A percentile compares a stretch with the other conserved stretches of the same genome.
Conservation (phyloP, 805 yeast genomes). For the Metschnikowia santaceciliae region DNA sequence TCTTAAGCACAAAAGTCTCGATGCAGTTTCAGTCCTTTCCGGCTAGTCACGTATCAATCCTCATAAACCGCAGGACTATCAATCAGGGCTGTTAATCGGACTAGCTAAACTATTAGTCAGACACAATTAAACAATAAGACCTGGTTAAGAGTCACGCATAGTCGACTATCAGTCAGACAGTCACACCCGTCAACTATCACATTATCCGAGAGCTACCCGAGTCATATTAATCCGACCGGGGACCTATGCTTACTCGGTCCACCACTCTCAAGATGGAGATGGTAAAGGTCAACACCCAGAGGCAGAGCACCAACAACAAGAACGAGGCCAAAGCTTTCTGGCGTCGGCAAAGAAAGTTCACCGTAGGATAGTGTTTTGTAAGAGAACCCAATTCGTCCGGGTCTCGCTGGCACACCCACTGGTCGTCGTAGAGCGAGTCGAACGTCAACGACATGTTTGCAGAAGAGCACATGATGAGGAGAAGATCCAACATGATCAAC, state of each 20-base stretch:
- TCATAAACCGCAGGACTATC: too few species aligned
- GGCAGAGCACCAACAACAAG: slow-evolving; percentile 64
- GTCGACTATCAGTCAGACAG: too few species aligned
- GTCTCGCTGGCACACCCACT: slow-evolving; percentile 66
- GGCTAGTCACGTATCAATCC: too few species aligned
- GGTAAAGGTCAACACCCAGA: slow-evolving; percentile 85
- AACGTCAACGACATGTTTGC: slow-evolving; percentile 86
- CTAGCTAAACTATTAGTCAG: too few species aligned
- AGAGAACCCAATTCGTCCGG: slow-evolving; percentile 15
- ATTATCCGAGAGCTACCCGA: too few species aligned
- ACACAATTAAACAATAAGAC: too few species aligned
- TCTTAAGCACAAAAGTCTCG: background rate
- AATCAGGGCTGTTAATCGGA: too few species aligned
- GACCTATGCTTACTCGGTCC: slow-evolving; percentile 46
- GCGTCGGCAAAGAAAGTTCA: slow-evolving; percentile 62
- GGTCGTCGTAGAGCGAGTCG: slow-evolving; percentile 71
- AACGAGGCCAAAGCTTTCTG: slow-evolving; percentile 79
- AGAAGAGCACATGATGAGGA: slow-evolving; percentile 83
- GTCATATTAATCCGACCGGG: slow-evolving; percentile 9
- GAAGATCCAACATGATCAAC: slow-evolving; percentile 73
- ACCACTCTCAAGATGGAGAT: slow-evolving; percentile 81
- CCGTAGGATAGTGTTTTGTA: slow-evolving; percentile 25
- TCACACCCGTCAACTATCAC: too few species aligned
- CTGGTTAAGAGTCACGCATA: too few species aligned
- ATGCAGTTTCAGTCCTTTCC: background rate